Evolutionary conservation across 805 yeast species (phyloP), one percentile per base, ranked within the genome.

Genomic region (Candida sithepensis): DNA sequence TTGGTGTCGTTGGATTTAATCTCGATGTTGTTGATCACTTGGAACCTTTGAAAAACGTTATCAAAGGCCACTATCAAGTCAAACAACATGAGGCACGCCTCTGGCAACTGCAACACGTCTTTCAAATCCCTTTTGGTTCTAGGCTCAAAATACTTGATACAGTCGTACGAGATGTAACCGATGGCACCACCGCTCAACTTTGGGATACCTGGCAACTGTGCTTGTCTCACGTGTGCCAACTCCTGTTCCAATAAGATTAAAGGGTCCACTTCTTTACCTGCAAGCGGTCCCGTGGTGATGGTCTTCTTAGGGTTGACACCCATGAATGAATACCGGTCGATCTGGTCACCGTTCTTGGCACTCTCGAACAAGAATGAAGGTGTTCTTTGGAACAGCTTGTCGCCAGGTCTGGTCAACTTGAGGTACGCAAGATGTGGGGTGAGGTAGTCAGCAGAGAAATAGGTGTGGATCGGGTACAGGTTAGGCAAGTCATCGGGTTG

Each of bases 91-190:
- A 94, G 70, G 6, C 85, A 84, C 2, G 97, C 85, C 68, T 94
- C 99, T 0, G 99, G 99, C 10, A 94, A 77, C 51, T 86, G 68
- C 57, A 94, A 71, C 1, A 84, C 83, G 65, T 94, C 98, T 56
- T 85, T 81, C 56, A 91, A 73, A 3, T 75, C 75, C 54, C 88
- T 79, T 50, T 76, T 77, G 1, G 98, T 92, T 57, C 77, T 84
- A 50, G 99, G 99, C 70, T 94, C 99, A 57, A 94, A 94, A 68
- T 94, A 94, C 64, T 89, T 87, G 61, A 94, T 86, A 72, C 99
- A 94, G 67, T 94, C 99, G 61, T 94, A 94, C 1, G 97, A 88
- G 39, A 94, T 82, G 64, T 90, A 94, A 2, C 99, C 99, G 46
- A 92, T 78, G 5, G 98, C 98, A 53, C 99, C 99, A 48, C 99